phyloP scores from a whole-genome alignment of 352 stramenopile genomes.

The Phytophthora sp. region DNA sequence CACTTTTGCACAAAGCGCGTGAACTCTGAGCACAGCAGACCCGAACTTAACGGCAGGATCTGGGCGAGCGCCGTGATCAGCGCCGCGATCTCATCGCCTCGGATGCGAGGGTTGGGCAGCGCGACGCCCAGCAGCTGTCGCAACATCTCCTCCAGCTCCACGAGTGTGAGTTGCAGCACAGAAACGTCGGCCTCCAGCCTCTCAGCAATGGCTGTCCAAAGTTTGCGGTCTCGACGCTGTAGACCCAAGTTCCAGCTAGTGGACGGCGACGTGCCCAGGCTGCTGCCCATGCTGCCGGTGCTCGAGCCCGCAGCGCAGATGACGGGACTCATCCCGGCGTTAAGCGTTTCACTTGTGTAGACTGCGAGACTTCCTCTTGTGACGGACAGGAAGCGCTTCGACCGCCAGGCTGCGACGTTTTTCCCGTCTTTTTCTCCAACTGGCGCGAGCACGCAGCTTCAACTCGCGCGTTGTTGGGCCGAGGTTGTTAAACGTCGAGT shows the following conservation, averaged over 20 bases:
- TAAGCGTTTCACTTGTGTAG: constrained; percentile 9
- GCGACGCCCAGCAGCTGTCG: constrained; percentile 61
- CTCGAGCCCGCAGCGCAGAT: constrained; percentile 12
- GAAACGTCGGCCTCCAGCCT: constrained; percentile 64
- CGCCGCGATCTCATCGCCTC: constrained; percentile 68
- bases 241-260: constrained; percentile 61
- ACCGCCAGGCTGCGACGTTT: constrained; percentile 19
- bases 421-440: constrained; percentile 26
- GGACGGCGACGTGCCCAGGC: constrained; percentile 35
- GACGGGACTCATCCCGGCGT: constrained; percentile 33
- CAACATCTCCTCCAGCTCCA: constrained; percentile 86
- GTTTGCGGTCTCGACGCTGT: constrained; percentile 72
- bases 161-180: constrained; percentile 64
- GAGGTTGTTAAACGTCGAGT: neutral
- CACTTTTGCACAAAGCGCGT: constrained; percentile 82
- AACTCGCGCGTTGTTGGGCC: too few species aligned
- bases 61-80: constrained; percentile 64
- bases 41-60: constrained; percentile 71
- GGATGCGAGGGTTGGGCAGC: constrained; percentile 71
- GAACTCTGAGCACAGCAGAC: constrained; percentile 80
- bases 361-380: constrained; percentile 24
- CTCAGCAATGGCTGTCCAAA: constrained; percentile 60
- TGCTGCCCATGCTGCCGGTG: constrained; percentile 8
- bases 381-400: constrained; percentile 20
- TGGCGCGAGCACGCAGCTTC: neutral